Conservation (phyloP, 2,329 filamentous ascomycete genomes). For the Seiridium cupressi region DNA sequence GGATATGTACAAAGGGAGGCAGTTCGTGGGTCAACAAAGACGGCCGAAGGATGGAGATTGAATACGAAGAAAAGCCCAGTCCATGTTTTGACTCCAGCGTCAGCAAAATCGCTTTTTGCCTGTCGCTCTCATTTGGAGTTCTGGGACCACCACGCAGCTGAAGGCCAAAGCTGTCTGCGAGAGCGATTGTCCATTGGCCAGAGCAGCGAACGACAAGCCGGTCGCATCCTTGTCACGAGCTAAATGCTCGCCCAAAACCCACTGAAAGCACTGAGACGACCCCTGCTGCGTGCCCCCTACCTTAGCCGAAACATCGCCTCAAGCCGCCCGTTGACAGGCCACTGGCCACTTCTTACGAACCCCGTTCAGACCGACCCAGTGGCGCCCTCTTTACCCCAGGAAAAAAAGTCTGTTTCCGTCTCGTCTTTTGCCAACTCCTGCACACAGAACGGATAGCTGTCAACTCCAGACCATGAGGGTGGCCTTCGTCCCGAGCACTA, state of each 20-base stretch:
- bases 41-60: background rate
- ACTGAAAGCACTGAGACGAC: background rate
- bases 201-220: background rate
- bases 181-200: background rate
- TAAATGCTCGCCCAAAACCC: background rate
- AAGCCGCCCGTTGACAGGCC: constrained; percentile 2
- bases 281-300: background rate
- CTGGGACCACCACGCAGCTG: background rate
- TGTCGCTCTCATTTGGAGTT: background rate
- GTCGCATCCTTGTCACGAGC: background rate
- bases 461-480: too few species aligned
- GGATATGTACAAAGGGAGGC: too few species aligned
- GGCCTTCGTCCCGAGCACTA: too few species aligned
- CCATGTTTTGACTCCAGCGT: background rate
- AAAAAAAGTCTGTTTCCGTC: background rate
- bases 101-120: constrained; percentile 2
- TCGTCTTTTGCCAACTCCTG: background rate
- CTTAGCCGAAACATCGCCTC: constrained; percentile 1
- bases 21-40: background rate
- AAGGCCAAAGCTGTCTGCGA: background rate
- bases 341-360: background rate
- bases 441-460: too few species aligned
- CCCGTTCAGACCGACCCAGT: background rate
- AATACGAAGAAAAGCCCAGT: background rate
- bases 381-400: background rate